Evolutionary conservation across 1,284 basidiomycete species (phyloP).

Genomic region (Apiotrichum sp.): DNA sequence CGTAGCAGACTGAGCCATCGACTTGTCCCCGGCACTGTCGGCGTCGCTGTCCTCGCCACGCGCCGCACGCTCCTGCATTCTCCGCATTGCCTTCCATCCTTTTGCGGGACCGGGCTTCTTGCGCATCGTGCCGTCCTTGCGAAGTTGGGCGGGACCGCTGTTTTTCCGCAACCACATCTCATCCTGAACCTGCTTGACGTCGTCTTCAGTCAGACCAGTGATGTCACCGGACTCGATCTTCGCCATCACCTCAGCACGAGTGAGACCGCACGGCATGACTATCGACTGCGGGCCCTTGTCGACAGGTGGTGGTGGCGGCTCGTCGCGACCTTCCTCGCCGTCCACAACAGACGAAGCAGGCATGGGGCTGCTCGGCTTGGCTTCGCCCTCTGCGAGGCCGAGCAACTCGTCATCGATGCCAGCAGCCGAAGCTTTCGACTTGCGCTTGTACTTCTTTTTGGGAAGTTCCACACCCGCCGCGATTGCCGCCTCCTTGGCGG

Average conservation of each 20-base stretch:
- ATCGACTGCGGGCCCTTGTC: slow-evolving; percentile 23
- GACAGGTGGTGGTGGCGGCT: not conserved
- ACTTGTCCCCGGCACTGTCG: slow-evolving; percentile 14
- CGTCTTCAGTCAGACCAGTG: slow-evolving; percentile 33
- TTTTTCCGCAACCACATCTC: slow-evolving; percentile 41
- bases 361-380: slow-evolving; percentile 9
- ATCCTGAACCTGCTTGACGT: slow-evolving; percentile 43
- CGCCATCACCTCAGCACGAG: slow-evolving; percentile 32
- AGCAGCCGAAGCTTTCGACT: slow-evolving; percentile 20
- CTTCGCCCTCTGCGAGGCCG: slow-evolving; percentile 33
- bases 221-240: slow-evolving; percentile 31
- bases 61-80: slow-evolving; percentile 12
- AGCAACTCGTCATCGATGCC: slow-evolving; percentile 39
- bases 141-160: slow-evolving; percentile 20
- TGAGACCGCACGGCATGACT: slow-evolving; percentile 35
- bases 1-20: slow-evolving; percentile 9
- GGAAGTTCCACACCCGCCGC: slow-evolving; percentile 19
- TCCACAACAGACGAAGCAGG: slow-evolving; percentile 13
- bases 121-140: slow-evolving; percentile 45
- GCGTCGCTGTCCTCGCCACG: slow-evolving; percentile 21
- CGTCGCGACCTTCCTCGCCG: slow-evolving; percentile 11
- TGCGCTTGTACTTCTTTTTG: slow-evolving; percentile 26
- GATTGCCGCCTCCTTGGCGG: slow-evolving; percentile 25
- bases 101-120: slow-evolving; percentile 47
- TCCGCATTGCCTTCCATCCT: slow-evolving; percentile 37